Percentiles rank a stretch among this genome's conserved stretches.
Conservation (phyloP, 2,329 filamentous ascomycete genomes). For the Aspergillus carbonarius region DNA sequence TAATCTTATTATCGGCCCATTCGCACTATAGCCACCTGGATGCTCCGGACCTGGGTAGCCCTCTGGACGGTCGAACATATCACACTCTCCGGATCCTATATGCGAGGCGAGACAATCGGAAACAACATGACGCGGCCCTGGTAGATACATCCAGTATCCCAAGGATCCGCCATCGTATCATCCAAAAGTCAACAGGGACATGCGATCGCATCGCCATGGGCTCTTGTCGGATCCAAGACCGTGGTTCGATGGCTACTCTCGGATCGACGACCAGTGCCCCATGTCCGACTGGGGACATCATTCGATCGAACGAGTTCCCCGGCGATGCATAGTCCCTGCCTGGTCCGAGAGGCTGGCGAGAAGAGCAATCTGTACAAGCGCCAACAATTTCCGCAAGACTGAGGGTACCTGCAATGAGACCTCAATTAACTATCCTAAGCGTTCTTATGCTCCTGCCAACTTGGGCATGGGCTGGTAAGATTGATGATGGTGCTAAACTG, state of each 20-base stretch:
- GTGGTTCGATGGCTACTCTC: background rate
- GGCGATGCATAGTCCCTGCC: background rate
- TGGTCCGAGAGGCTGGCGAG: background rate
- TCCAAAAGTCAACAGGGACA: background rate
- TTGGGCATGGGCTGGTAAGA: background rate
- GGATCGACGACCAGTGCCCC: background rate
- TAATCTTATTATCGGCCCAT: background rate
- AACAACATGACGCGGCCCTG: background rate
- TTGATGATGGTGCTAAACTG: no score
- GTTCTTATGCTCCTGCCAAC: background rate
- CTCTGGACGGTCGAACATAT: background rate
- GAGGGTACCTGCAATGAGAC: background rate
- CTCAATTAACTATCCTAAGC: background rate
- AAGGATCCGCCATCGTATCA: background rate
- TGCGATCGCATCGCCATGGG: background rate
- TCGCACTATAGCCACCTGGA: background rate
- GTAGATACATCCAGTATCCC: background rate
- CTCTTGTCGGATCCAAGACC: background rate
- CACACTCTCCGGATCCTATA: background rate
- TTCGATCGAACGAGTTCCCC: background rate
- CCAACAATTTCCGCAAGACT: background rate
- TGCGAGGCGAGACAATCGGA: background rate
- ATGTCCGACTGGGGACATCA: background rate
- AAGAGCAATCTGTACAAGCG: background rate
- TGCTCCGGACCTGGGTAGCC: background rate